Evolutionary conservation across 257 asterid genomes (phyloP).

Genomic region (Scutellaria galericulata): DNA sequence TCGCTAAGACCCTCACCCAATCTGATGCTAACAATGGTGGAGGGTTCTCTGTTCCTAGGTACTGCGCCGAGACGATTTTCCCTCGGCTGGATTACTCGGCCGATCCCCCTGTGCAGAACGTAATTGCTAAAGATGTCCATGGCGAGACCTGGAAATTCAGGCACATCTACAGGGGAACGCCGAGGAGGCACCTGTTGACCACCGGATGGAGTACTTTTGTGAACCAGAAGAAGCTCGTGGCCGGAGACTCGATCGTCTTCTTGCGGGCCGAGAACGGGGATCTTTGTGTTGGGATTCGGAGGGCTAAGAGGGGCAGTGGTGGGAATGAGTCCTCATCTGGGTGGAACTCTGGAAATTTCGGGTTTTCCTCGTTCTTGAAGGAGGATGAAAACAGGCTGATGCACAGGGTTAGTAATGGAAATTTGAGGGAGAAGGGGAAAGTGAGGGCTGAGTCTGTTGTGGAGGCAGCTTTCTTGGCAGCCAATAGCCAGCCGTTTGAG

Average conservation of each 20-base stretch:
- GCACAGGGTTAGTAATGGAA: slow-evolving; percentile 38
- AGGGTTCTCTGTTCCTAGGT: slow-evolving; percentile 58
- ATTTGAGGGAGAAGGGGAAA: slow-evolving; percentile 48
- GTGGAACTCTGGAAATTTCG: slow-evolving; percentile 47
- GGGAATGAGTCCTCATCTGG: slow-evolving; percentile 41
- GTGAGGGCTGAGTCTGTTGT: slow-evolving; percentile 54
- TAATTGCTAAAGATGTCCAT: slow-evolving; percentile 52
- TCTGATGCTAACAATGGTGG: slow-evolving; percentile 62
- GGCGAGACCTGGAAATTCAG: slow-evolving; percentile 52
- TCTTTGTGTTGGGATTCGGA: slow-evolving; percentile 56
- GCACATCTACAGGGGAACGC: slow-evolving; percentile 62
- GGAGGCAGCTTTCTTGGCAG: slow-evolving; percentile 54
- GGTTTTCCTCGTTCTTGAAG: slow-evolving; percentile 40
- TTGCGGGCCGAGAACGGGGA: slow-evolving; percentile 57
- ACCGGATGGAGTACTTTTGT: slow-evolving; percentile 68
- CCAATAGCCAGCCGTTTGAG: slow-evolving; percentile 58
- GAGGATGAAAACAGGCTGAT: slow-evolving; percentile 44
- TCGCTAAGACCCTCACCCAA: slow-evolving; percentile 56
- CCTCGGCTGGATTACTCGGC: slow-evolving; percentile 51
- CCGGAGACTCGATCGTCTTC: slow-evolving; percentile 62
- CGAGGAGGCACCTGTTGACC: slow-evolving; percentile 62
- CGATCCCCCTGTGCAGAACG: slow-evolving; percentile 57
- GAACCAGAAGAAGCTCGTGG: slow-evolving; percentile 59
- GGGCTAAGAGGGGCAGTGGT: slow-evolving; percentile 47
- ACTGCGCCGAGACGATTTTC: slow-evolving; percentile 65